Evolutionary conservation across 805 yeast genomes (phyloP).

Genomic region (Saturnispora bothae): DNA sequence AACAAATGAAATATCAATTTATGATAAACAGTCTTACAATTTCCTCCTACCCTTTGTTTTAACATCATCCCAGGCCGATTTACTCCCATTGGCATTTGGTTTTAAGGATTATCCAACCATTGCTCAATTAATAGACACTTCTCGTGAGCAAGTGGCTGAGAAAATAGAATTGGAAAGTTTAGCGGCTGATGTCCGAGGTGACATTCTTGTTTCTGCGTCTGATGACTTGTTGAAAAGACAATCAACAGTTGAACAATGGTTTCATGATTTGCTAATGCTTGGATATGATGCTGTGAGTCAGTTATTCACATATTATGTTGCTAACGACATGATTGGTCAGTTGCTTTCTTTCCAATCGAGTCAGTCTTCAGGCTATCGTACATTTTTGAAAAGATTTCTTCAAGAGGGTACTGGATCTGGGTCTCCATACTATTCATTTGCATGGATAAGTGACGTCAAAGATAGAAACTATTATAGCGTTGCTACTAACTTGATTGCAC

Average conservation of each 20-base stretch:
- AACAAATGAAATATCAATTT: no score
- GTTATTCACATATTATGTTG: constrained; percentile 49
- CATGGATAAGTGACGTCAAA: constrained; percentile 64
- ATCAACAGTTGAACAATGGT: no score
- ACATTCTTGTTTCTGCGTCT: no score
- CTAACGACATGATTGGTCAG: constrained; percentile 39
- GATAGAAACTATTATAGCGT: constrained; percentile 43
- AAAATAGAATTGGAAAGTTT: no score
- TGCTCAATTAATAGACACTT: constrained; percentile 41
- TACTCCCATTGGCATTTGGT: no score
- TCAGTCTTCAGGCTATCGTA: constrained; percentile 31
- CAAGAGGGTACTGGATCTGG: constrained; percentile 24
- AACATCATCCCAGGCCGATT: no score
- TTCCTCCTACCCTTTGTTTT: no score
- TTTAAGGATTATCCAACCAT: constrained; percentile 58
- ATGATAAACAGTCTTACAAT: no score
- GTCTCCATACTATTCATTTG: constrained; percentile 42
- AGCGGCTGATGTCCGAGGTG: no score
- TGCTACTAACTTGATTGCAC: constrained; percentile 33
- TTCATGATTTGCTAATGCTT: no score
- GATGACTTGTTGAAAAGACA: constrained; percentile 14
- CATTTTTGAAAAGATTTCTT: constrained; percentile 48
- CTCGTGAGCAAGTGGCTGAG: constrained; percentile 28
- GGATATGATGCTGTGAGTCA: constrained; percentile 59
- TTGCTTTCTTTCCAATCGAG: constrained; percentile 41